These are phyloP conservation scores for Astraeus odoratus DNA, from an alignment of 768 basidiomycete genomes.

Conservation along the genomic window DNA sequence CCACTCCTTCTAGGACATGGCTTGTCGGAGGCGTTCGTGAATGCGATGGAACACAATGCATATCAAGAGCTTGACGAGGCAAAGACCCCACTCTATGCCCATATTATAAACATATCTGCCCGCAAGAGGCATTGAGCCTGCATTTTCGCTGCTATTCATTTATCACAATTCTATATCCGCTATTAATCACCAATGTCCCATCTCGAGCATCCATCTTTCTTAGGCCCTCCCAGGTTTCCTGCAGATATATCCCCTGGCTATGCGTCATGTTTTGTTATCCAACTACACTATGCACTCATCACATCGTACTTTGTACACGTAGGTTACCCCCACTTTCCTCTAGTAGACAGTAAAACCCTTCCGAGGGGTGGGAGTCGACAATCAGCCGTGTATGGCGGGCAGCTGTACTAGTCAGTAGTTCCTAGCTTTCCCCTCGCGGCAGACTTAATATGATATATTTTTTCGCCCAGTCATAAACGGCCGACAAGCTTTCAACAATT, in stretches of 20 bases:
- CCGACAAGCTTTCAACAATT: too few relatives aligned
- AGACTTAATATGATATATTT: too few relatives aligned
- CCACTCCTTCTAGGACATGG: constrained; percentile 63
- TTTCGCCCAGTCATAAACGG: too few relatives aligned
- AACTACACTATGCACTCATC: background rate
- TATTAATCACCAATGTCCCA: background rate
- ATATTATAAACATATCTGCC: constrained; percentile 56
- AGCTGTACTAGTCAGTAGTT: too few relatives aligned
- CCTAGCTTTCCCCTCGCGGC: too few relatives aligned
- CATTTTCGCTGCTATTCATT: background rate
- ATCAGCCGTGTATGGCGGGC: too few relatives aligned
- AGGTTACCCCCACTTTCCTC: background rate
- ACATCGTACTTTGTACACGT: background rate
- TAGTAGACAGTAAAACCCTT: background rate
- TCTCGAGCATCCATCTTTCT: background rate
- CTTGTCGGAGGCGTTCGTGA: constrained; percentile 44
- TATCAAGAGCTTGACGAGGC: constrained; percentile 46
- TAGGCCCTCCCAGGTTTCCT: background rate
- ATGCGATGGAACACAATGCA: constrained; percentile 47
- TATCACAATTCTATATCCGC: background rate
- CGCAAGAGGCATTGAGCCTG: constrained; percentile 21
- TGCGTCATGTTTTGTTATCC: background rate
- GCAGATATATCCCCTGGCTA: background rate
- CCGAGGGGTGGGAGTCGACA: too few relatives aligned
- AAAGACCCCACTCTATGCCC: constrained; percentile 41